Percentiles rank a stretch among this genome's conserved stretches.
These are phyloP conservation scores for Vitis amurensis DNA, from an alignment of 164 flowering plant genomes.

Conservation along the genomic window DNA sequence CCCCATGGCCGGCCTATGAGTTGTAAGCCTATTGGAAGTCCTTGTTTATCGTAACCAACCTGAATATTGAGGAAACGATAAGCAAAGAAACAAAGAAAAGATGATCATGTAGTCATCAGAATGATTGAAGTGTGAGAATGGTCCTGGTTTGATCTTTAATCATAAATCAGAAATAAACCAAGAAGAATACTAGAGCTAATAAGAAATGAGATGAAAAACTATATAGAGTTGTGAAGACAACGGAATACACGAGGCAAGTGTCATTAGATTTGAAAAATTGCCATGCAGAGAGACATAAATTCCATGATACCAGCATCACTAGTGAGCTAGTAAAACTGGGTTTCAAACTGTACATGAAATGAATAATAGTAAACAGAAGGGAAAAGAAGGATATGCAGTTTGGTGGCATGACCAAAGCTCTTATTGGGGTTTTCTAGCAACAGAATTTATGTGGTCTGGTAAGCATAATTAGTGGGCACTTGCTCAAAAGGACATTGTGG, in stretches of 20 bases:
- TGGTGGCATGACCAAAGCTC: neutral
- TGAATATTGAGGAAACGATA: constrained; percentile 21
- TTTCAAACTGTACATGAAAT: neutral
- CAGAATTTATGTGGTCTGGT: neutral
- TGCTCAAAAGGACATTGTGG: neutral
- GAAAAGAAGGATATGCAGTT: neutral
- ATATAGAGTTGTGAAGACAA: too few relatives aligned
- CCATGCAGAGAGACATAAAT: too few relatives aligned
- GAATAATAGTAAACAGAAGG: neutral
- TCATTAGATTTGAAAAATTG: too few relatives aligned
- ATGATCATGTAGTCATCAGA: neutral
- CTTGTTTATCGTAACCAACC: constrained; percentile 96
- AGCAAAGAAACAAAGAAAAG: neutral
- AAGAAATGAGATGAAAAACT: too few relatives aligned
- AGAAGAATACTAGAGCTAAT: neutral
- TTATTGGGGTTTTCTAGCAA: neutral
- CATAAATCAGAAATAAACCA: too few relatives aligned
- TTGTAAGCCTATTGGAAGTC: constrained; percentile 96
- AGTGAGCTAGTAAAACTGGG: neutral
- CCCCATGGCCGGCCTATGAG: constrained; percentile 96
- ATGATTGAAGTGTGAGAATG: neutral
- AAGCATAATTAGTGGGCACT: neutral
- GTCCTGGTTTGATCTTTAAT: neutral
- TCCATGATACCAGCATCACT: too few relatives aligned
- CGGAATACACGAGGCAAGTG: too few relatives aligned